Evolutionary conservation across 352 stramenopile species (phyloP).

Genomic region (Phytophthora cactorum): DNA sequence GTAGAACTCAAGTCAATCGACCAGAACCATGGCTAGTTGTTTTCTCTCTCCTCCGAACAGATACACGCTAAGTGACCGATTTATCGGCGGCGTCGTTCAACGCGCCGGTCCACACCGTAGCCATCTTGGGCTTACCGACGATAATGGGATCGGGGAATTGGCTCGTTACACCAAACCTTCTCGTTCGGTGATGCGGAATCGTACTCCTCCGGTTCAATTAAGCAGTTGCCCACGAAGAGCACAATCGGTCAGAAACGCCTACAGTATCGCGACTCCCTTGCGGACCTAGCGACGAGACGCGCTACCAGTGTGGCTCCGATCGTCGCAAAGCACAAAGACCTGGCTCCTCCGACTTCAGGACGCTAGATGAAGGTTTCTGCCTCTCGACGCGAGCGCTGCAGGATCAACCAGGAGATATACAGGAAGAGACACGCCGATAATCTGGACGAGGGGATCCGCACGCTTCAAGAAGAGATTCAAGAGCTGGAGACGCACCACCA

Average conservation of each 20-base stretch:
- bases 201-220: background rate
- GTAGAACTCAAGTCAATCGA: background rate
- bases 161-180: constrained; percentile 3
- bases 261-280: constrained; percentile 5
- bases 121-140: background rate
- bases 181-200: constrained; percentile 1
- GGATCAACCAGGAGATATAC: constrained; percentile 29
- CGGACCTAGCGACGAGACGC: background rate
- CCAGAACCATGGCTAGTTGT: constrained; percentile 11
- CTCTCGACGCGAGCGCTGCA: constrained; percentile 18
- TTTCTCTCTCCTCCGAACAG: constrained; percentile 11
- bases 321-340: too few species aligned
- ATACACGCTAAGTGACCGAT: constrained; percentile 8
- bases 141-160: constrained; percentile 1
- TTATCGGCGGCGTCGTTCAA: constrained; percentile 14
- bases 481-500: constrained; percentile 15
- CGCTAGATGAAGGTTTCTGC: constrained; percentile 11
- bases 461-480: constrained; percentile 13
- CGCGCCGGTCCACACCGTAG: background rate
- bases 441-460: constrained; percentile 4
- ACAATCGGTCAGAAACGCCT: background rate
- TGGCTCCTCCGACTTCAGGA: background rate
- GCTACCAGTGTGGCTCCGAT: background rate
- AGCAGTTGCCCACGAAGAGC: background rate
- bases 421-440: constrained; percentile 10